Evolutionary conservation across 2,329 filamentous ascomycete species (phyloP), one percentile per base, ranked within the genome.

Genomic region (Xylariaceae sp.): DNA sequence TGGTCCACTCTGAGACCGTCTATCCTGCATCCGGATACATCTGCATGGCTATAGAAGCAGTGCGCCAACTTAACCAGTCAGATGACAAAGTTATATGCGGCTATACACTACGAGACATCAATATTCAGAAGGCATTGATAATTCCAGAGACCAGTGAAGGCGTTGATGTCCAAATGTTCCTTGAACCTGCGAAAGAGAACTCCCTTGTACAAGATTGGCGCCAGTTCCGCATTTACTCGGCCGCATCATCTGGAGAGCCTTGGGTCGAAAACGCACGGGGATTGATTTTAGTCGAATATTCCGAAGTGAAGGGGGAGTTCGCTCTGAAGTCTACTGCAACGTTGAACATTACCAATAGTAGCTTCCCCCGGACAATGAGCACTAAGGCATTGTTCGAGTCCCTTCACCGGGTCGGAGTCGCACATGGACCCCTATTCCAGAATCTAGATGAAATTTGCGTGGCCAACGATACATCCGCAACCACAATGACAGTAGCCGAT

Each of bases 391-490:
- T 67, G n/a, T 65, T 54, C 17, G 47, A 48, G 3, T 54, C 41
- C 16, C 46, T 65, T 17, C 61, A 58, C 2, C 28, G 40, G 3
- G 41, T 56, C 9, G 60, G 61, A 7, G 28, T 67, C 28, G 44
- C 47, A 12, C 64, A 68, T 40, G 66, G 66, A 1, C 65, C 65
- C 2, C 3, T 56, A 2, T 68, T 68, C 28, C 64, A 60, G 50
- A 68, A 68, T 36, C 33, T 60, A 14, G 52, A 29, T 14, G 26
- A 29, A 9, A 56, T 53, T 16, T 43, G 43, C 6, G 9, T 47
- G 21, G 3, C 41, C 24, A 17, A 33, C 39, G 34, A 45, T n/a
- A 16, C 28, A 26, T 31, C 49, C 5, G 21, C 31, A 24, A 37
- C 45, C 11, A 49, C 49, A 37, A 26, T 60, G 19, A 31, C 23